These are phyloP conservation scores for Aspergillus pseudotamarii DNA, from an alignment of 2,329 filamentous ascomycete genomes.

Conservation along the genomic window DNA sequence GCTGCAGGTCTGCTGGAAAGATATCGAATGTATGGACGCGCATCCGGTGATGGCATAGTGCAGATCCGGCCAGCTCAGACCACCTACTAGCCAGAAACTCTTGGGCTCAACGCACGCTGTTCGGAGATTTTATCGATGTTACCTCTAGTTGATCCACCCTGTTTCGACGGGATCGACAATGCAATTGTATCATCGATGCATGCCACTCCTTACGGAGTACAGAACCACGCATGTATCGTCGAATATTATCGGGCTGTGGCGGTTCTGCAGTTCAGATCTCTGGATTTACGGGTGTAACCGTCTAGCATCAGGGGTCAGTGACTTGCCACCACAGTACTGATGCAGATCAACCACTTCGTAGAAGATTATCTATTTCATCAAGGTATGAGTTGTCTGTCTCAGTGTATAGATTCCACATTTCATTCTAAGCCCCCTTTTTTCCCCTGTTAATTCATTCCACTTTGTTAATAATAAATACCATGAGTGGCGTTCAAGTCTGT, in stretches of 20 bases:
- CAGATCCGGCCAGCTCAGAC: neutral
- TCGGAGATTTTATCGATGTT: constrained; percentile 7
- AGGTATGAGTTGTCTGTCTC: no score
- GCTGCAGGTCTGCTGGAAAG: neutral
- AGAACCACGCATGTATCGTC: neutral
- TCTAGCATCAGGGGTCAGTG: neutral
- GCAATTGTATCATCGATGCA: constrained; percentile 7
- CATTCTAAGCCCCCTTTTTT: no score
- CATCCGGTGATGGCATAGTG: constrained; percentile 2
- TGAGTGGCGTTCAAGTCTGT: neutral
- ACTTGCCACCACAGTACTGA: neutral
- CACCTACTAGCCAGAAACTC: neutral
- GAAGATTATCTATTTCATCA: neutral
- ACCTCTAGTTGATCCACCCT: neutral
- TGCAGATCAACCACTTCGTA: neutral
- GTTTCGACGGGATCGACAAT: constrained; percentile 10
- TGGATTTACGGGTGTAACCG: constrained; percentile 9
- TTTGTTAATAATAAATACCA: no score
- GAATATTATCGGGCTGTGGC: constrained; percentile 3
- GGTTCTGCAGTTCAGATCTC: constrained; percentile 3
- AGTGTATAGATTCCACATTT: no score
- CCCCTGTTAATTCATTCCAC: no score
- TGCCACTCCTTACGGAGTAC: neutral
- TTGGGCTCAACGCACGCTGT: neutral
- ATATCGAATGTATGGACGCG: neutral